Conservation (phyloP, 352 stramenopile species). For the Hyaloperonospora arabidopsidis region DNA sequence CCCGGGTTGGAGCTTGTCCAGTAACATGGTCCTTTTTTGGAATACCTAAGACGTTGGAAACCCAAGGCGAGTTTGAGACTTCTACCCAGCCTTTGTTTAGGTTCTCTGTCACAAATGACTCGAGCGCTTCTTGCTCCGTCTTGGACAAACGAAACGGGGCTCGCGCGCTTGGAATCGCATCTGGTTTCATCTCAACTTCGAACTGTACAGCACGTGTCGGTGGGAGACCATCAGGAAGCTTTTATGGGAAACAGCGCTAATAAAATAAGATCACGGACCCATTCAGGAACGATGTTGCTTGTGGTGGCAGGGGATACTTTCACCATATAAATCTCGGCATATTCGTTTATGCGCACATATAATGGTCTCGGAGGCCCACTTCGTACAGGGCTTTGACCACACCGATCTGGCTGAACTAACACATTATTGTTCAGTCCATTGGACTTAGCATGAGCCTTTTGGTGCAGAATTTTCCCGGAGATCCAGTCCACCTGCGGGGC, state of each 20-base stretch:
- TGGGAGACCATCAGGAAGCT: background rate
- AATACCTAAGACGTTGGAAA: conserved; percentile 18
- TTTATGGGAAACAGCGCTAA: background rate
- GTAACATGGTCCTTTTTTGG: conserved; percentile 1
- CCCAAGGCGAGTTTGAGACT: conserved; percentile 7
- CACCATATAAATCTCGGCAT: background rate
- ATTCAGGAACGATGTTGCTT: background rate
- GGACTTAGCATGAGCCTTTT: no score
- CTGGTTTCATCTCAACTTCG: background rate
- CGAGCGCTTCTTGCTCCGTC: conserved; percentile 5
- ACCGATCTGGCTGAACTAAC: no score
- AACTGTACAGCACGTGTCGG: background rate
- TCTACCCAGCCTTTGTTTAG: conserved; percentile 15
- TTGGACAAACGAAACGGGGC: conserved; percentile 1
- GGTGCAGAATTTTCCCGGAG: no score
- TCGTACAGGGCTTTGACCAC: no score
- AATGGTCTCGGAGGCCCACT: no score
- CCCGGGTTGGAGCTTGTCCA: background rate
- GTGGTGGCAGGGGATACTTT: background rate
- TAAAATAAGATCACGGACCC: background rate
- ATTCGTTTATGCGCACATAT: no score
- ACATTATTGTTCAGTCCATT: no score
- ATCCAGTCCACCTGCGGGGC: no score
- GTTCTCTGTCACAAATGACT: conserved; percentile 7
- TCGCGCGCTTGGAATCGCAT: background rate